phyloP scores from a whole-genome alignment of 345 rosid species.

The Pelargonium nanum region DNA sequence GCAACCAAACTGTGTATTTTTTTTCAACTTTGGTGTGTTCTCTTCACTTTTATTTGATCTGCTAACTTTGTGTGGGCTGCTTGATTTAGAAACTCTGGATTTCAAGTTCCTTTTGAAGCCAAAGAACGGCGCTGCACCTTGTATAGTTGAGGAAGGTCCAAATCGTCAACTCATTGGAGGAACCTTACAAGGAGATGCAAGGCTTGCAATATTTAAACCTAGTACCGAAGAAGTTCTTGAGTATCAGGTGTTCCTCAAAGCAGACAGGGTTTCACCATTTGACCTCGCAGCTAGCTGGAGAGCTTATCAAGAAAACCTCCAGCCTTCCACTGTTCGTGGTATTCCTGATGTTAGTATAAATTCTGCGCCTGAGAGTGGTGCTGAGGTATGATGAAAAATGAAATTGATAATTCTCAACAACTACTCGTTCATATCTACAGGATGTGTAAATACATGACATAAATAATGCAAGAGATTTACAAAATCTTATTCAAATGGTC shows the following conservation, averaged over 20 bases:
- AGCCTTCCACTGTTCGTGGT: slow-evolving; percentile 88
- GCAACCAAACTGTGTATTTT: too few species aligned
- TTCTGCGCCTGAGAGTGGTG: slow-evolving; percentile 38
- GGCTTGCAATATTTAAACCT: slow-evolving; percentile 54
- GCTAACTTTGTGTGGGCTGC: not conserved
- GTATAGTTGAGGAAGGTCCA: slow-evolving; percentile 84
- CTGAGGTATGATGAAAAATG: slow-evolving; percentile 45
- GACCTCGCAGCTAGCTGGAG: slow-evolving; percentile 99
- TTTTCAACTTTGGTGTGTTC: too few species aligned
- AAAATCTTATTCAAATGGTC: too few species aligned
- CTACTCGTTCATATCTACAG: too few species aligned
- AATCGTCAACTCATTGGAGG: slow-evolving; percentile 66
- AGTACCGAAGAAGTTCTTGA: slow-evolving; percentile 70
- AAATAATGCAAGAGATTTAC: too few species aligned
- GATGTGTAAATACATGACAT: too few species aligned
- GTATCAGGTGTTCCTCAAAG: slow-evolving; percentile 64
- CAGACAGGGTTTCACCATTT: slow-evolving; percentile 89
- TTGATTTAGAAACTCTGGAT: slow-evolving; percentile 66
- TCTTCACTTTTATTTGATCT: too few species aligned
- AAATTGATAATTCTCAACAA: too few species aligned
- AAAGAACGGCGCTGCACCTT: slow-evolving; percentile 44
- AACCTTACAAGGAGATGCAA: slow-evolving; percentile 71
- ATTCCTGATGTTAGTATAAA: slow-evolving; percentile 91
- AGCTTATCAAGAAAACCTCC: slow-evolving; percentile 84
- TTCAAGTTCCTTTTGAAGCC: slow-evolving; percentile 98